These are phyloP conservation scores for Daldinia childiae DNA, from an alignment of 495 filamentous ascomycete species.

Conservation along the genomic window DNA sequence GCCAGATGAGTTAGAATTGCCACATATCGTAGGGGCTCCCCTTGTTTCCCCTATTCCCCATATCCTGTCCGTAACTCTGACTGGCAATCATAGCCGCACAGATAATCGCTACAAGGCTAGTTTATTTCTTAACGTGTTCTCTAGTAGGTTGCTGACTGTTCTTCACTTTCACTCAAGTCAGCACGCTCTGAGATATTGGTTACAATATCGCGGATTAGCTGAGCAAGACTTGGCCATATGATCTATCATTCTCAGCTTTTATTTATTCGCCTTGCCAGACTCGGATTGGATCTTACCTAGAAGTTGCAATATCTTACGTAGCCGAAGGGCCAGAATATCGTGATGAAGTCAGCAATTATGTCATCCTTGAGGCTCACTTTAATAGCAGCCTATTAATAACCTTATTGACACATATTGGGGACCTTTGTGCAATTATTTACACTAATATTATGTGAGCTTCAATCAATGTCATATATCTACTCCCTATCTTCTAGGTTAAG, in stretches of 20 bases:
- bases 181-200: background rate
- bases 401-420: background rate
- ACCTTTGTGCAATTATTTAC: background rate
- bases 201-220: constrained; percentile 22
- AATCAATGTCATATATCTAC: background rate
- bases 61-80: background rate
- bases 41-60: background rate
- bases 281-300: constrained; percentile 15
- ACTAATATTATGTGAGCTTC: constrained; percentile 28
- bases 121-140: background rate
- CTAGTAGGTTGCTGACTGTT: constrained; percentile 18
- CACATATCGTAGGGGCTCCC: constrained; percentile 1
- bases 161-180: background rate
- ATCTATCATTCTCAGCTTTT: constrained; percentile 4
- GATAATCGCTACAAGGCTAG: background rate
- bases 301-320: constrained; percentile 14
- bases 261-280: constrained; percentile 6
- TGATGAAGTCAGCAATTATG: constrained; percentile 17
- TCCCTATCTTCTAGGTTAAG: background rate
- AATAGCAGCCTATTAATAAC: constrained; percentile 12
- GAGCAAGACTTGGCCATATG: constrained; percentile 14
- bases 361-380: constrained; percentile 23
- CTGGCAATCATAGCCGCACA: background rate
- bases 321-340: background rate
- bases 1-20: constrained; percentile 2